These are phyloP conservation scores for Mycena pura DNA, from an alignment of 768 basidiomycete species.

Conservation along the genomic window DNA sequence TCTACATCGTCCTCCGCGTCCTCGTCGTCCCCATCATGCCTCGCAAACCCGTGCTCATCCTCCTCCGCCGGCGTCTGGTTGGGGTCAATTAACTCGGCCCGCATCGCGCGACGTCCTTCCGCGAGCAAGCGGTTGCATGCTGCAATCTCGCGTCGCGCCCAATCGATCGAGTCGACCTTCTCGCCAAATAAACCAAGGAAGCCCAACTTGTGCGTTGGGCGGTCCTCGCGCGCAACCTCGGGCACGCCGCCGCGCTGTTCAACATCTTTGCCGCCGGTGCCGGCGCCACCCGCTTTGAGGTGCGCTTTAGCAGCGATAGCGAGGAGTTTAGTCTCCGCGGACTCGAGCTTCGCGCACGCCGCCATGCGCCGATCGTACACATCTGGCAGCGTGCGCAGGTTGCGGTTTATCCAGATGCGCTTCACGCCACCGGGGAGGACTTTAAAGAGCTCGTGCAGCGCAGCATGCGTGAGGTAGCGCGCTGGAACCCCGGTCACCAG, in stretches of 20 bases:
- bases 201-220: slow-evolving; percentile 82
- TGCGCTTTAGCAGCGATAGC: slow-evolving; percentile 78
- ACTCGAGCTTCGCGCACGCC: slow-evolving; percentile 83
- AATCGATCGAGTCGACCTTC: slow-evolving; percentile 94
- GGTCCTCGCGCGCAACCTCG: slow-evolving; percentile 68
- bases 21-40: slow-evolving; percentile 14
- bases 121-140: slow-evolving; percentile 59
- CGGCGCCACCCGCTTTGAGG: slow-evolving; percentile 60
- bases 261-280: slow-evolving; percentile 48
- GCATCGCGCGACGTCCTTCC: slow-evolving; percentile 49
- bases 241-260: slow-evolving; percentile 28
- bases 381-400: slow-evolving; percentile 88
- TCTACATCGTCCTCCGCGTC: slow-evolving; percentile 18
- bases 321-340: slow-evolving; percentile 81
- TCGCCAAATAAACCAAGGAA: slow-evolving; percentile 71
- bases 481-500: slow-evolving; percentile 89
- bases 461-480: slow-evolving; percentile 74
- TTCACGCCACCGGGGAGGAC: slow-evolving; percentile 90
- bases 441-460: slow-evolving; percentile 73
- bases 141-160: slow-evolving; percentile 80
- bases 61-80: slow-evolving; percentile 17
- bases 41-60: slow-evolving; percentile 19
- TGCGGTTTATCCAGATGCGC: slow-evolving; percentile 90
- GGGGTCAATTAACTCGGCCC: slow-evolving; percentile 29
- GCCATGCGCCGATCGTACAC: slow-evolving; percentile 76